Evolutionary conservation across 1,284 basidiomycete genomes (phyloP), one percentile per base, ranked within the genome.

Genomic region (Leccinum subrobustum): DNA sequence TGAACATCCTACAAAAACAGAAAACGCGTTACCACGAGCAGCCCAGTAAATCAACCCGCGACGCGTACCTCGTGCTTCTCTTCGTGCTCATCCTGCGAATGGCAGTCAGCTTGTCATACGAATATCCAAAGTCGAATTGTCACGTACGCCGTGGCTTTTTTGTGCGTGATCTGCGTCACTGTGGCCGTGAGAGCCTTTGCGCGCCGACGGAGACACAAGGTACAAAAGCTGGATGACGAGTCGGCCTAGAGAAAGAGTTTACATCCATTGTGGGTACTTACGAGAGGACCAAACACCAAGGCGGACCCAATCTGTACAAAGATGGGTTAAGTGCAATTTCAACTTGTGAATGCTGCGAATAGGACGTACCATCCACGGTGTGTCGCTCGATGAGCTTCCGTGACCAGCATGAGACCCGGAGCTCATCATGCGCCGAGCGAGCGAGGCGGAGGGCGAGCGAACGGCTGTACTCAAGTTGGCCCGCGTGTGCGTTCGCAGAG

Each of bases 131-230:
- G 37, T 37, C n/a, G n/a, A 51, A 52, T 29, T 35, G 44, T 25
- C 55, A 64, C 75, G 29, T 62, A 75, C 73, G 25, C 4, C 56
- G 18, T 73, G 68, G 31, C 11, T 61, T 20, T 67, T 27, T 29
- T 73, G 70, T 9, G 37, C 63, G 9, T 74, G 64, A 18, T 61
- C 63, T 9, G 62, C 44, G 54, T 42, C 20, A 54, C 18, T n/a
- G 12, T 71, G 67, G 4, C n/a, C 64, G 61, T 73, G 68, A 50
- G 64, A 59, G 7, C 51, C 42, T 23, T 65, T 61, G 52, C 66
- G 72, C 16, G 71, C 64, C 9, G 74, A 65, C 4, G 72, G 72
- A 23, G 72, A 76, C 11, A 72, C 56, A 33, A 76, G 68, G 56
- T 75, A 76, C 44, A 73, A 52, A 23, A 76, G 58, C 72, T 73